phyloP scores from a whole-genome alignment of 768 basidiomycete species.

The Boletus huronensis region DNA sequence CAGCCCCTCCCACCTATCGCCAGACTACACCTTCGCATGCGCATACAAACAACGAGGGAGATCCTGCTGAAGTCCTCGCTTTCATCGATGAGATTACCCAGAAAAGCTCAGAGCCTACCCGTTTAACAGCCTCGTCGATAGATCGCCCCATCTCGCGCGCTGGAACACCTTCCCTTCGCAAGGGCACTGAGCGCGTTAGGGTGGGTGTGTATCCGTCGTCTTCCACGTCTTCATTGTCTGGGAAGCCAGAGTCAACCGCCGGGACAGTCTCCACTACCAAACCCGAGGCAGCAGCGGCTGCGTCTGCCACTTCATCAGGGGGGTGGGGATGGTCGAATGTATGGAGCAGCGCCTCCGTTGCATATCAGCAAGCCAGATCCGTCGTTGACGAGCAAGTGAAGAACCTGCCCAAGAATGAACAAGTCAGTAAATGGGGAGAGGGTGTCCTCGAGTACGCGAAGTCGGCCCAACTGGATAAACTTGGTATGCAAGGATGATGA shows the following conservation, averaged over 20 bases:
- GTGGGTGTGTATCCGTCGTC: conserved; percentile 48
- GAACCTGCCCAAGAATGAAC: conserved; percentile 79
- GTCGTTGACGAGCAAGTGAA: conserved; percentile 95
- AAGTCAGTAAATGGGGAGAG: conserved; percentile 85
- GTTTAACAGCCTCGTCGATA: conserved; percentile 49
- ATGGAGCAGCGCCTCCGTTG: conserved; percentile 86
- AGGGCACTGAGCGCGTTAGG: conserved; percentile 74
- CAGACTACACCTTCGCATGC: conserved; percentile 18
- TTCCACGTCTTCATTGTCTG: conserved; percentile 42
- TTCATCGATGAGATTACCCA: conserved; percentile 95
- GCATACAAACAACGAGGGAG: conserved; percentile 46
- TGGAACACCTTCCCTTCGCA: conserved; percentile 67
- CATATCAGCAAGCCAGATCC: conserved; percentile 80
- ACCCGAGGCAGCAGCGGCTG: conserved; percentile 12
- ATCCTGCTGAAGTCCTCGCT: conserved; percentile 81
- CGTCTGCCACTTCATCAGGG: conserved; percentile 24
- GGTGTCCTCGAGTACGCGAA: conserved; percentile 86
- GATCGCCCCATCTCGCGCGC: conserved; percentile 61
- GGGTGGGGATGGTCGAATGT: conserved; percentile 84
- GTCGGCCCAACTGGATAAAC: conserved; percentile 83
- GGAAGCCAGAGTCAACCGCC: conserved; percentile 27
- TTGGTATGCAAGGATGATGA: conserved; percentile 54
- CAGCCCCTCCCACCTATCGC: conserved; percentile 24
- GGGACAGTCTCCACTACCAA: conserved; percentile 24
- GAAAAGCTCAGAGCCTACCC: conserved; percentile 79